Base-by-base conservation (phyloP, 352 stramenopile genomes). In the Plasmopara viticola region DNA sequence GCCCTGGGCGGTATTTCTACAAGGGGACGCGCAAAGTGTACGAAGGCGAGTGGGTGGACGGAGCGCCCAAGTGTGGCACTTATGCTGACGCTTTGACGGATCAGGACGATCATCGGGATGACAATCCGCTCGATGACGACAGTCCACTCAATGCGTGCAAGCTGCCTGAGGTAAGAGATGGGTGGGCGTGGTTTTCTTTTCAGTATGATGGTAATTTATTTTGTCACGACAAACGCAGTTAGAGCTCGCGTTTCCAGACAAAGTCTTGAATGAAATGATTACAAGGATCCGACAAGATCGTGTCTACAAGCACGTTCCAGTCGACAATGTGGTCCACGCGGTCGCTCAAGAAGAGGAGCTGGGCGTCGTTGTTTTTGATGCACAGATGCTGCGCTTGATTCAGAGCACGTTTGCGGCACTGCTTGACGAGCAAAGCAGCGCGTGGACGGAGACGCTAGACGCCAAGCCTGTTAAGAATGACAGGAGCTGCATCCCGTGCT, bases 1-100 rank as follows among this genome's bases (percentile, higher is more conserved):
- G 86, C 0, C 72, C 78, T 4, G 87, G 89, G 17, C 64, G 75
- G 31, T 95, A 82, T 54, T 86, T 82, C 64, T 96, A 94, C 64
- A 86, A 84, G 53, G 72, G 66, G 2, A 94, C 81, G 7, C 63
- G 74, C 44, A 92, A 92, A 48, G 68, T 91, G 43, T 96, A 96
- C 67, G 81, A 95, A 66, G 89, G 85, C 31, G 84, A 96, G 59
- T 97, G 89, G 89, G 78, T 86, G 12, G 73, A 86, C 30, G 86
- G 66, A 15, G 64, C 71, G 0, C 79, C 87, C 0, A 75, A 87
- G 39, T 95, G 85, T 51, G 87, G 87, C 2, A 84, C 67, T 3
- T 89, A 86, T 56, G 60, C 70, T 47, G 68, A 85, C 52, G 60
- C 69, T 41, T 48, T 61, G 0, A 59, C 67, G 38, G 62, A 41